Evolutionary conservation across 2,329 filamentous ascomycete genomes (phyloP).

Genomic region (Davidsoniella australis): DNA sequence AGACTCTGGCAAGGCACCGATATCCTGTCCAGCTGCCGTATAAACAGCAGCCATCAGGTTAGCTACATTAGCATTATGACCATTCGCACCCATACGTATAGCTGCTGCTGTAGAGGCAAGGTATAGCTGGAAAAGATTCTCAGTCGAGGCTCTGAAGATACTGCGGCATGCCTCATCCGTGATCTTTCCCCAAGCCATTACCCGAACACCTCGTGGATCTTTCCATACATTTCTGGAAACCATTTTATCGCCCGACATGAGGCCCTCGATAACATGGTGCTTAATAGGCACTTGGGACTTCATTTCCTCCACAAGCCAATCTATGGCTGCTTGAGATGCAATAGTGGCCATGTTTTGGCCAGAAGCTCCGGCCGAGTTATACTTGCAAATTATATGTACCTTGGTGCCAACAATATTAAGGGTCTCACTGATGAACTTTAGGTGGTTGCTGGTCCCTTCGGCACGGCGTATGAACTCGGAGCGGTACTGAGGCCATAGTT

Average conservation of each 20-base stretch:
- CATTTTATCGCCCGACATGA: not conserved
- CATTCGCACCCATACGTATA: not conserved
- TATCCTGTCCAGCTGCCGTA: conserved; percentile 3
- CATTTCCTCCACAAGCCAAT: not conserved
- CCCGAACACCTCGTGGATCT: not conserved
- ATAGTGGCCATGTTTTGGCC: conserved; percentile 6
- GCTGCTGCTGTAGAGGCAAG: too few relatives aligned
- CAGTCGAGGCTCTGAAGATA: not conserved
- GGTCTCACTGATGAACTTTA: not conserved
- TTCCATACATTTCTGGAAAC: not conserved
- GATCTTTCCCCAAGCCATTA: conserved; percentile 5
- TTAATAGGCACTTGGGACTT: not conserved
- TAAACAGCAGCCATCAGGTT: conserved; percentile 4
- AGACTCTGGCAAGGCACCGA: not conserved
- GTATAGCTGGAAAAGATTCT: not conserved
- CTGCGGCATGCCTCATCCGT: not conserved
- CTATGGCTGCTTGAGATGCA: not conserved
- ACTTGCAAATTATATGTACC: not conserved
- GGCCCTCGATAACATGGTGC: not conserved
- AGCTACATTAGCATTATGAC: not conserved
- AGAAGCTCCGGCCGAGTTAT: not conserved
- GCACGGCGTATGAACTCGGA: not conserved
- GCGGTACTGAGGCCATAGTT: conserved; percentile 1
- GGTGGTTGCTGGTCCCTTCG: conserved; percentile 1
- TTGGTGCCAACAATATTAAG: not conserved